Evolutionary conservation across 2,329 filamentous ascomycete genomes (phyloP), one percentile per base, ranked within the genome.

Genomic region (Colletotrichum sp.): DNA sequence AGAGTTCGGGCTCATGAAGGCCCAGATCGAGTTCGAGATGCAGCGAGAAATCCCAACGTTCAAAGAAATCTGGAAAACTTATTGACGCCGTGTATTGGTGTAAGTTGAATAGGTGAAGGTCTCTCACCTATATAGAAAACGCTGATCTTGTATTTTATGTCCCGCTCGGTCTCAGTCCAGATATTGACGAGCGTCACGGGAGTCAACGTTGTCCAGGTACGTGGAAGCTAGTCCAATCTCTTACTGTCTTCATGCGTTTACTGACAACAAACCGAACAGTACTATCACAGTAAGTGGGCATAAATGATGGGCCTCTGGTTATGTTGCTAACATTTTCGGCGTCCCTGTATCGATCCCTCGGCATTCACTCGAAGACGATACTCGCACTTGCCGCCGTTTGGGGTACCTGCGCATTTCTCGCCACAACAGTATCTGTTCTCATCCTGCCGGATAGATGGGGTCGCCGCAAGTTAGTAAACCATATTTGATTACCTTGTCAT

Each of bases 361-460:
- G 29, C 55, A 59, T 59, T 8, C 29, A 59, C 9, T 33, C 29
- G 55, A 59, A 21, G 27, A 59, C 55, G 6, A 33, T 34, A 13
- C 55, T 59, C 8, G 55, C 55, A 18, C 55, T 33, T 2, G 29
- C 55, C 55, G 55, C 55, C 18, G 55, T 33, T 59, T 59, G 55
- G 55, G 55, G 55, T 31, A 59, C 55, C 55, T 59, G 55, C 18
- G 55, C 55, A 15, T 59, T 59, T n/a, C 29, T 59, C 18, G 24
- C 55, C 9, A 59, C 55, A 18, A 59, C 29, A n/a, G 55, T 59
- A 2, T 29, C 55, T 13, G 55, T 57, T 57, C 54, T 57, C 24
- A 57, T 57, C 24, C 0, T 59, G 27, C 55, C 55, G 55, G 55
- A 59, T 59, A 59, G 27, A 59, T 59, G 55, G 55, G 55, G 55